A percentile compares a stretch with the other conserved stretches of the same genome.
These are phyloP conservation scores for Teunomyces stri DNA, from an alignment of 805 yeast species.

Conservation along the genomic window DNA sequence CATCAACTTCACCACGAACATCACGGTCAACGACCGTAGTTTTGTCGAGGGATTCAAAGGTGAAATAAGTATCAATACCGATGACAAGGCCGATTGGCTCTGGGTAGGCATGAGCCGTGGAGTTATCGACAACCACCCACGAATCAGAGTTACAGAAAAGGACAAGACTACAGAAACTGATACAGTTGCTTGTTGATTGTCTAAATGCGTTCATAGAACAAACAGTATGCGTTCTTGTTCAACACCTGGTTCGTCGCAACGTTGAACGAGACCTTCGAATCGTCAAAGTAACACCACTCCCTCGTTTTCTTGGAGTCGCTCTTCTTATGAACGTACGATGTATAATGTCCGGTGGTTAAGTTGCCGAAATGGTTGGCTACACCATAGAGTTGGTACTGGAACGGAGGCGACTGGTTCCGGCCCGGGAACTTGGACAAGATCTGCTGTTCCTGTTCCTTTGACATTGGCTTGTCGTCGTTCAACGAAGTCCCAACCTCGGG, in stretches of 20 bases:
- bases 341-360: constrained; percentile 84
- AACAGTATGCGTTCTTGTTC: constrained; percentile 76
- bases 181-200: background rate
- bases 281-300: constrained; percentile 86
- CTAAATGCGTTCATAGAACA: constrained; percentile 58
- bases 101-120: constrained; percentile 64
- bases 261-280: constrained; percentile 58
- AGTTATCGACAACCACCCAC: constrained; percentile 57
- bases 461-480: constrained; percentile 21
- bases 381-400: constrained; percentile 70
- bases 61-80: constrained; percentile 48
- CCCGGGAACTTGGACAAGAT: constrained; percentile 51
- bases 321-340: constrained; percentile 69
- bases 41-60: constrained; percentile 81
- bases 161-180: background rate
- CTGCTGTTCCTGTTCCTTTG: constrained; percentile 42
- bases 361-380: constrained; percentile 86
- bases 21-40: constrained; percentile 76
- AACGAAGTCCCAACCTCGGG: constrained; percentile 45
- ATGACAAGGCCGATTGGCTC: constrained; percentile 56
- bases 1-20: constrained; percentile 68
- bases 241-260: constrained; percentile 53
- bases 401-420: constrained; percentile 79
- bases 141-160: constrained; percentile 32
- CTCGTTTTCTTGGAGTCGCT: constrained; percentile 38